Base-by-base conservation (phyloP, 2,329 filamentous ascomycete species). In the Didymella exigua region DNA sequence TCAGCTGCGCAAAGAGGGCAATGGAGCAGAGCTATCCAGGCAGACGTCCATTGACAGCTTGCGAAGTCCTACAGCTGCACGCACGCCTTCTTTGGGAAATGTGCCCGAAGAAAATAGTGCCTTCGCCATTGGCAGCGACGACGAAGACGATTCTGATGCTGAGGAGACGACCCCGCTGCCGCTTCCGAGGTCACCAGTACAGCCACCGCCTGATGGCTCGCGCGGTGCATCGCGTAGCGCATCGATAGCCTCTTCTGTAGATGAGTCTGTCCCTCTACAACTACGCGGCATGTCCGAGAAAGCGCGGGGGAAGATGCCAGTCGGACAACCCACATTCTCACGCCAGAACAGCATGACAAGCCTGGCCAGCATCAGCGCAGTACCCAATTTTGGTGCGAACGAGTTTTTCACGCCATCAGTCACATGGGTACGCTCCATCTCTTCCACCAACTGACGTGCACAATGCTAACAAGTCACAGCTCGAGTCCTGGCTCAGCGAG, bases 201-300 rank as follows among this genome's bases (percentile, higher is more conserved):
- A 72, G 4, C 69, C 71, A 19, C 63, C 57, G 9, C 63, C 62
- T 9, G 53, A 48, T 4, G 48, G 42, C 10, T 51, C 48, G 11
- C 47, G 53, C 24, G 68, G 66, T 8, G 79, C 77, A 16, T 84
- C 83, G 16, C 83, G 86, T 31, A 84, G 88, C 19, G 87, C 89
- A 4, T 93, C 90, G 0, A 80, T 89, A 18, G 85, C 86, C 24
- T 84, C 83, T 0, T 85, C 85, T 0, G 77, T 84, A 0, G 91
- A 96, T 55, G 92, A 96, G 56, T 88, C 89, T 4, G 85, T 96
- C 9, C 92, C 91, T 13, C 82, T 87, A 18, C 93, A 97, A 71
- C 74, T 96, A 26, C 85, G 91, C 53, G 92, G 92, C 49, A 96
- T 98, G 90, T 97, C 93, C 18, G 95, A 98, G 75, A 99, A 98